Conservation (phyloP, 1,284 basidiomycete genomes). For the Boletus subluridellus region DNA sequence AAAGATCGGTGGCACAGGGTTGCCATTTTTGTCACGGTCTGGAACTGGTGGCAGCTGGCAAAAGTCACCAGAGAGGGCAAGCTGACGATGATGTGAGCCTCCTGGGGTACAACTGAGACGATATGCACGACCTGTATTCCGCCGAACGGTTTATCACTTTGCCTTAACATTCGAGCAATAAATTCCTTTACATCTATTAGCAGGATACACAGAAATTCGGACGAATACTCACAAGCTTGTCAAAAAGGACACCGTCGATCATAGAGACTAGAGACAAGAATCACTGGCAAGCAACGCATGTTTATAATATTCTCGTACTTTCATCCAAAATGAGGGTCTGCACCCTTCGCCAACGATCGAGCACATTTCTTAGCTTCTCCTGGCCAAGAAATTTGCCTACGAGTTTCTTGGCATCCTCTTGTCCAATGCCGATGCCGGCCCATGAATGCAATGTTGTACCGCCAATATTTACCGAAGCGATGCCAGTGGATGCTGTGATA, state of each 20-base stretch:
- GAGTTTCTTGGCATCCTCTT: constrained; percentile 63
- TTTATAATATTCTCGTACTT: constrained; percentile 46
- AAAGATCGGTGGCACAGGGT: constrained; percentile 49
- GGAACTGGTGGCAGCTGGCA: constrained; percentile 93
- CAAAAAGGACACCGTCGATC: constrained; percentile 92
- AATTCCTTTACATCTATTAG: constrained; percentile 33
- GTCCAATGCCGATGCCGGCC: constrained; percentile 83
- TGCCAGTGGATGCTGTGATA: constrained; percentile 89
- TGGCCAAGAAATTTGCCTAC: constrained; percentile 59
- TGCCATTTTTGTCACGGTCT: constrained; percentile 35
- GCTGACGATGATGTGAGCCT: constrained; percentile 32
- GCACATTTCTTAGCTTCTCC: constrained; percentile 66
- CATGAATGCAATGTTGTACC: constrained; percentile 94
- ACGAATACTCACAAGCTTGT: constrained; percentile 58
- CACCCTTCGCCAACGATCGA: constrained; percentile 67
- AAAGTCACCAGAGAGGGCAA: constrained; percentile 93
- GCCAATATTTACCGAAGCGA: constrained; percentile 93
- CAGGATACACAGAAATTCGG: not conserved
- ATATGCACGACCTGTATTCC: constrained; percentile 75
- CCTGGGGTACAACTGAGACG: not conserved
- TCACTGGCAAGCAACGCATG: constrained; percentile 1
- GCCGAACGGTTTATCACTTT: constrained; percentile 76
- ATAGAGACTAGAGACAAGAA: constrained; percentile 73
- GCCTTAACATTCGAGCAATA: constrained; percentile 63
- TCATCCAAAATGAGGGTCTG: constrained; percentile 93